These are phyloP conservation scores for Tulasnella sp. DNA, from an alignment of 768 basidiomycete species.

Conservation along the genomic window DNA sequence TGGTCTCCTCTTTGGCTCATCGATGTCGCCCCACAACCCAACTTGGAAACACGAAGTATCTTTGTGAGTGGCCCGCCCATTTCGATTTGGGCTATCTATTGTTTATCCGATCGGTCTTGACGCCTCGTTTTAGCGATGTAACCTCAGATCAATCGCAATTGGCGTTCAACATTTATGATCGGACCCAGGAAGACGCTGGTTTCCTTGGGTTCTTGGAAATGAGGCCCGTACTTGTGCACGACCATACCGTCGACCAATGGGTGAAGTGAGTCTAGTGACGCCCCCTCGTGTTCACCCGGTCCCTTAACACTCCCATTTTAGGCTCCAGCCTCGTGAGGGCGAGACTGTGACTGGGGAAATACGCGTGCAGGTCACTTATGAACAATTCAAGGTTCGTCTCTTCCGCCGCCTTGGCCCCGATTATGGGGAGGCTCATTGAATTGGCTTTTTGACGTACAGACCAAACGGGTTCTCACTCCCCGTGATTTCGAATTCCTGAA, in stretches of 20 bases:
- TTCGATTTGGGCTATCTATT: no score
- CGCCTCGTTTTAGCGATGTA: conserved; percentile 57
- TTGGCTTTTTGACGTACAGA: conserved; percentile 32
- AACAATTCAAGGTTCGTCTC: conserved; percentile 63
- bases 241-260: conserved; percentile 94
- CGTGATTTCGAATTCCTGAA: conserved; percentile 98
- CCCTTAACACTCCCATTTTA: conserved; percentile 24
- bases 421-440: background rate
- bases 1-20: conserved; percentile 11
- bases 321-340: conserved; percentile 55
- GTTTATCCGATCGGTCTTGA: conserved; percentile 18
- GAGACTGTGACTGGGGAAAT: conserved; percentile 87
- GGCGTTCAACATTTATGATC: conserved; percentile 85
- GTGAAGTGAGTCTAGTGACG: conserved; percentile 56
- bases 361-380: conserved; percentile 87
- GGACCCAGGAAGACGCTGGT: conserved; percentile 61
- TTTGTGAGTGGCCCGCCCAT: conserved; percentile 56
- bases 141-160: conserved; percentile 76
- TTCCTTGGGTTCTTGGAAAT: conserved; percentile 89
- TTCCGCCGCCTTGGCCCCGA: background rate
- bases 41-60: conserved; percentile 99
- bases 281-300: background rate
- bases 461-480: conserved; percentile 76
- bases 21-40: conserved; percentile 54
- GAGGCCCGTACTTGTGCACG: conserved; percentile 81